Evolutionary conservation across 768 basidiomycete genomes (phyloP).

Genomic region (Amanita rubescens): DNA sequence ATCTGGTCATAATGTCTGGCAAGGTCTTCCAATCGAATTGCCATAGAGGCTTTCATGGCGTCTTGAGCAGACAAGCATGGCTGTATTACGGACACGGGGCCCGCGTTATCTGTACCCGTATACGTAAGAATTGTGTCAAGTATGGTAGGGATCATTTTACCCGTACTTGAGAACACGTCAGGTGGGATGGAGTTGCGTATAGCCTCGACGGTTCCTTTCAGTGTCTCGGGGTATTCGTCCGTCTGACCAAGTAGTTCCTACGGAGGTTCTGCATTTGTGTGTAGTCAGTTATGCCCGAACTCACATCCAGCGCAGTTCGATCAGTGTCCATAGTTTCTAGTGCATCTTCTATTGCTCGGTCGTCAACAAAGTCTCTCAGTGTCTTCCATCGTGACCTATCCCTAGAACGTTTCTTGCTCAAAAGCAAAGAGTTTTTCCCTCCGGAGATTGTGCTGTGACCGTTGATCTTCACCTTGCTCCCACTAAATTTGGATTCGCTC

Average conservation of each 20-base stretch:
- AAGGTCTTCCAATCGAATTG: conserved; percentile 61
- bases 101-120: conserved; percentile 11
- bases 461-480: background rate
- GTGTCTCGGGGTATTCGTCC: conserved; percentile 60
- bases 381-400: conserved; percentile 72
- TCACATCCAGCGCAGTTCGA: conserved; percentile 57
- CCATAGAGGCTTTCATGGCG: conserved; percentile 56
- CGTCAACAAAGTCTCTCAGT: conserved; percentile 79
- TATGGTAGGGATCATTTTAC: conserved; percentile 4
- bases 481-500: background rate
- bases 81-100: conserved; percentile 30
- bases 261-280: background rate
- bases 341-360: conserved; percentile 71
- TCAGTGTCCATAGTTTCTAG: conserved; percentile 70
- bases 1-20: conserved; percentile 75
- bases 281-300: conserved; percentile 16
- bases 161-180: conserved; percentile 7
- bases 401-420: conserved; percentile 19
- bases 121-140: background rate
- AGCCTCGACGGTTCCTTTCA: conserved; percentile 44
- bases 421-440: background rate
- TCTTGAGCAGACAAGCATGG: conserved; percentile 50
- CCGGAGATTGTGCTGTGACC: background rate
- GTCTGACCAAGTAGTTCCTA: conserved; percentile 59
- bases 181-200: conserved; percentile 48